Evolutionary conservation across 2,329 filamentous ascomycete species (phyloP), one percentile per base, ranked within the genome.

Genomic region (Tolypocladium amazonense): DNA sequence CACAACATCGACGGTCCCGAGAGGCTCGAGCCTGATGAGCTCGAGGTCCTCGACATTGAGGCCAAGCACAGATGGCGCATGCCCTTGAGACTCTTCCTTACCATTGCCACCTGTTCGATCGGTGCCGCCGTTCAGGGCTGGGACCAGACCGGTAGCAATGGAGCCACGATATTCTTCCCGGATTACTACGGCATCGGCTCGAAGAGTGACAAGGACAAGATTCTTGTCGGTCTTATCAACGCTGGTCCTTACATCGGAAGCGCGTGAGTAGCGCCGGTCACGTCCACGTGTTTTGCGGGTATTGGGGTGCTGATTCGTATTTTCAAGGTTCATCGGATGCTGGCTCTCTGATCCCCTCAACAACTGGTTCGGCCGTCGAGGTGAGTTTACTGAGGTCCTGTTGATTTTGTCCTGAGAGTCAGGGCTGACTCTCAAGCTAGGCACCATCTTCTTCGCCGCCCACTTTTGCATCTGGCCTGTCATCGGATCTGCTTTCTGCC

Each of bases 381-480:
- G 76, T 54, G 25, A 47, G 56, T 33, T 15, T 20, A 6, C 35
- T 9, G 4, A 4, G 11, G 1, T 6, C 20, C 14, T 23, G 70
- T 68, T 38, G 8, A n/a, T 20, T 33, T 30, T 54, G 50, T 5
- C 30, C 3, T 30, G 12, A 15, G 11, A n/a, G 30, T 33, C 27
- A 12, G 4, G 20, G 9, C 50, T 54, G 50, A 54, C 50, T 23
- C 50, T 33, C 1, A 14, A 7, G 23, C 30, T 7, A 61, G 63
- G 62, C 50, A 60, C 65, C 23, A 92, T 93, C 64, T 92, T 91
- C 73, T 76, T 90, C 61, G 85, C 89, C 15, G 89, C 88, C 55
- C 82, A 88, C 63, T 86, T 92, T 69, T 88, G 87, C 67, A 76
- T 90, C 52, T 75, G 86, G 63, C 75, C 85, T 1, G 81, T 84